Evolutionary conservation across 768 basidiomycete species (phyloP), one percentile per base, ranked within the genome.

Genomic region (Lactarius hatsudake): DNA sequence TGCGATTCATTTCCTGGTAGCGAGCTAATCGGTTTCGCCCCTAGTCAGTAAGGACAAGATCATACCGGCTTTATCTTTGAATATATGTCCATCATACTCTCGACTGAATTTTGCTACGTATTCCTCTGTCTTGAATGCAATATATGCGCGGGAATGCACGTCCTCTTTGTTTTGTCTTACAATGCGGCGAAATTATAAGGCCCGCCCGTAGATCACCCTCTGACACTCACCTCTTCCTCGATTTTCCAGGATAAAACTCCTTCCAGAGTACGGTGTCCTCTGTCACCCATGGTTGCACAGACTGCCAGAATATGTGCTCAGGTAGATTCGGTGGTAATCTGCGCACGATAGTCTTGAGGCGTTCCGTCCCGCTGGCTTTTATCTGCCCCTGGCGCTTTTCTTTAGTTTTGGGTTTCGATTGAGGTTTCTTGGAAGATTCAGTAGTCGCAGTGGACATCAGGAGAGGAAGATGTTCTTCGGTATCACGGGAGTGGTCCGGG

Each of bases 221-320:
- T 8, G 17, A 36, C 40, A 79, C 82, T 58, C 72, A 92, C 90
- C 86, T 83, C 74, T 87, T 90, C 72, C 83, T 81, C 67, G 86
- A 73, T 78, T 93, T 93, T 12, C 92, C 91, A 1, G 81, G 81
- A 72, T 82, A 82, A 72, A 83, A 93, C 1, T 76, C 71, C 74
- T 85, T 91, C 91, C 89, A 94, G 13, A 77, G 73, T 9, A 83
- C 78, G 0, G 88, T 86, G 42, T 93, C 88, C 20, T 91, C 88
- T 1, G 85, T 82, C 18, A 95, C 89, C 95, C 96, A 98, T 2
- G 81, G 74, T 61, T 87, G 81, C 3, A 95, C 93, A 68, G 91
- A 93, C 72, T 90, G 86, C 96, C 96, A 99, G 78, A 99, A 98
- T 62, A 97, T 78, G 2, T 87, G 87, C 72, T 95, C 94, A 5